phyloP scores from a whole-genome alignment of 257 asterid genomes.

The Fraxinus quadrangulata region DNA sequence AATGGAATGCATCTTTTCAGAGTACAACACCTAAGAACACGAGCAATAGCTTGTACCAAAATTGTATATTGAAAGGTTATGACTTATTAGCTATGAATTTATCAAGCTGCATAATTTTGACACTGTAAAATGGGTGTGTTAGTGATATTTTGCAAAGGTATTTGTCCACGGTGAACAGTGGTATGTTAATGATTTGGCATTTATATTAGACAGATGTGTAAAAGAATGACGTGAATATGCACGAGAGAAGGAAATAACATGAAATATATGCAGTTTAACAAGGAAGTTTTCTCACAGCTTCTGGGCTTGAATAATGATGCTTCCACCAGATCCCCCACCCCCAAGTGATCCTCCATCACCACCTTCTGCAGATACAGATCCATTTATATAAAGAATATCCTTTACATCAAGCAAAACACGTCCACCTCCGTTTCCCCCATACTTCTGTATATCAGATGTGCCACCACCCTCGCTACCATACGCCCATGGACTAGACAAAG shows the following conservation, averaged over 20 bases:
- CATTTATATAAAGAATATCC: conserved; percentile 68
- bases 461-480: conserved; percentile 95
- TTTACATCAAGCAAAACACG: conserved; percentile 63
- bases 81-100: background rate
- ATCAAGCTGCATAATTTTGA: background rate
- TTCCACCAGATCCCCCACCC: conserved; percentile 99
- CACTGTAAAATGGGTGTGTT: background rate
- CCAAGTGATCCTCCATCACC: conserved; percentile 89
- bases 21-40: background rate
- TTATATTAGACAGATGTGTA: background rate
- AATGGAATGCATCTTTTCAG: background rate
- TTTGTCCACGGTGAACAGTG: background rate
- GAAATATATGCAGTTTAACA: conserved; percentile 28
- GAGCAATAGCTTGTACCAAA: background rate
- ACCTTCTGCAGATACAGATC: conserved; percentile 88
- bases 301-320: conserved; percentile 61
- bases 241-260: conserved; percentile 3
- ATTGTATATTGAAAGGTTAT: background rate
- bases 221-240: background rate
- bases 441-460: conserved; percentile 60
- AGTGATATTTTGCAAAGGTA: background rate
- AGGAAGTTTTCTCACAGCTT: conserved; percentile 77
- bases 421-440: conserved; percentile 96
- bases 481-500: conserved; percentile 75
- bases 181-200: background rate